These are phyloP conservation scores for Candida multigemmis DNA, from an alignment of 805 yeast species.

Conservation along the genomic window DNA sequence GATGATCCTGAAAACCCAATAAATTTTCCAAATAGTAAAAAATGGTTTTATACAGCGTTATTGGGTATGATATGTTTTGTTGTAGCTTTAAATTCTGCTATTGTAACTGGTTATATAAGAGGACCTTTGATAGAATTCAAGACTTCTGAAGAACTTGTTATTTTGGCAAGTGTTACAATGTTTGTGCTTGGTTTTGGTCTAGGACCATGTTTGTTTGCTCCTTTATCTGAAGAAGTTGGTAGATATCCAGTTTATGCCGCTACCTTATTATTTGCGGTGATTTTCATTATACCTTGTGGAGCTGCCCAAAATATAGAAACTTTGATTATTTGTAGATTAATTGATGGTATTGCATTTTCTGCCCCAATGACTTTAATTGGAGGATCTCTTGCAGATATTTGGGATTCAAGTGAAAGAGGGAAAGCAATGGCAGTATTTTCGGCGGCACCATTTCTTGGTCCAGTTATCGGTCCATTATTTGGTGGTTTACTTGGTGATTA, in stretches of 20 bases:
- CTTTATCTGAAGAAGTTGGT: conserved; percentile 53
- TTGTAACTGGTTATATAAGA: conserved; percentile 49
- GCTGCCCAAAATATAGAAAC: conserved; percentile 51
- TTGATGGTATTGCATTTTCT: conserved; percentile 37
- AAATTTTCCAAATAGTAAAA: conserved; percentile 27
- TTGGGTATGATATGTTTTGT: conserved; percentile 44
- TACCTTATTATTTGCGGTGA: conserved; percentile 43
- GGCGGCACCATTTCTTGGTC: conserved; percentile 62
- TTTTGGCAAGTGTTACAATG: conserved; percentile 42
- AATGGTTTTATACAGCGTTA: conserved; percentile 40
- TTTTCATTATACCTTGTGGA: conserved; percentile 54
- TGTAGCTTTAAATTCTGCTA: conserved; percentile 51
- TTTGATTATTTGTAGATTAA: conserved; percentile 33
- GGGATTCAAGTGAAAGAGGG: conserved; percentile 34
- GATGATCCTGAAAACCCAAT: conserved; percentile 43
- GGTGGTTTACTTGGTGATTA: conserved; percentile 53
- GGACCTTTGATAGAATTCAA: conserved; percentile 42
- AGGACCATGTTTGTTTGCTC: conserved; percentile 55
- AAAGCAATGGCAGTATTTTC: conserved; percentile 40
- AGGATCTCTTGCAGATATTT: conserved; percentile 40
- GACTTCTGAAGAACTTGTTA: conserved; percentile 45
- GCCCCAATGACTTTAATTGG: conserved; percentile 47
- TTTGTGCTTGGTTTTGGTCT: conserved; percentile 57
- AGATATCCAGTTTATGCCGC: conserved; percentile 37
- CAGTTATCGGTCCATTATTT: conserved; percentile 50